Percentiles rank a stretch among this genome's conserved stretches.
phyloP scores from a whole-genome alignment of 768 basidiomycete genomes.

The Leccinum fibrillosum region DNA sequence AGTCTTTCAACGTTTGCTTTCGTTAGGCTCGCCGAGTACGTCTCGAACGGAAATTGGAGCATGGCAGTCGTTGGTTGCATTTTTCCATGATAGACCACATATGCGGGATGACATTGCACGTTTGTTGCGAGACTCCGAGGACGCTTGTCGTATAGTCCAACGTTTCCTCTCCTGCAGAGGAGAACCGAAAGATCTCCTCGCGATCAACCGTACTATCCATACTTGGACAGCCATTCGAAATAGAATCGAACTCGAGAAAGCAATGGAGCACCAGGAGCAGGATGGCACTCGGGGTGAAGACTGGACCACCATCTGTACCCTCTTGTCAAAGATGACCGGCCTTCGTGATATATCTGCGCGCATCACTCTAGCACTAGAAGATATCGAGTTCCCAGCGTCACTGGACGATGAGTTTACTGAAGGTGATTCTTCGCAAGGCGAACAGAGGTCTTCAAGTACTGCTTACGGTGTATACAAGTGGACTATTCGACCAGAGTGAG shows the following conservation, averaged over 20 bases:
- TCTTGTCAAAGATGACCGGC: slow-evolving; percentile 51
- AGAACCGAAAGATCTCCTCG: slow-evolving; percentile 58
- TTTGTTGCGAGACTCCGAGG: slow-evolving; percentile 57
- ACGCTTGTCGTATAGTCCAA: slow-evolving; percentile 74
- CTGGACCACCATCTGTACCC: slow-evolving; percentile 54
- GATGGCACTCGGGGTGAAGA: slow-evolving; percentile 29
- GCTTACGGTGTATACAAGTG: slow-evolving; percentile 40
- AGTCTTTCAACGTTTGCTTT: slow-evolving; percentile 13
- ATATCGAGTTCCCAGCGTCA: slow-evolving; percentile 22
- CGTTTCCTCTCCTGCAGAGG: slow-evolving; percentile 70
- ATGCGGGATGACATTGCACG: slow-evolving; percentile 62
- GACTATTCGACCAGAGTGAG: slow-evolving; percentile 67
- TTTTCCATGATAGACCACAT: slow-evolving; percentile 59
- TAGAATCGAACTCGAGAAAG: slow-evolving; percentile 54
- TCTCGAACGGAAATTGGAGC: slow-evolving; percentile 67
- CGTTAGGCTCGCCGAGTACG: slow-evolving; percentile 79
- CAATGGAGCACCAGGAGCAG: slow-evolving; percentile 41
- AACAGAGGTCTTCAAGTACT: slow-evolving; percentile 19
- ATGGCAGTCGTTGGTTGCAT: slow-evolving; percentile 74
- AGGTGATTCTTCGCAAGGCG: slow-evolving; percentile 14
- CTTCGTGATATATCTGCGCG: slow-evolving; percentile 51
- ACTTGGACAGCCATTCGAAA: slow-evolving; percentile 54
- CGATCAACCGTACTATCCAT: slow-evolving; percentile 59
- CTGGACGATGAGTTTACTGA: slow-evolving; percentile 22
- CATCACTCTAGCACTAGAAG: slow-evolving; percentile 51